Evolutionary conservation across 176 grass and related monocot species (phyloP), one percentile per base, ranked within the genome.

Genomic region (Oryza meridionalis): DNA sequence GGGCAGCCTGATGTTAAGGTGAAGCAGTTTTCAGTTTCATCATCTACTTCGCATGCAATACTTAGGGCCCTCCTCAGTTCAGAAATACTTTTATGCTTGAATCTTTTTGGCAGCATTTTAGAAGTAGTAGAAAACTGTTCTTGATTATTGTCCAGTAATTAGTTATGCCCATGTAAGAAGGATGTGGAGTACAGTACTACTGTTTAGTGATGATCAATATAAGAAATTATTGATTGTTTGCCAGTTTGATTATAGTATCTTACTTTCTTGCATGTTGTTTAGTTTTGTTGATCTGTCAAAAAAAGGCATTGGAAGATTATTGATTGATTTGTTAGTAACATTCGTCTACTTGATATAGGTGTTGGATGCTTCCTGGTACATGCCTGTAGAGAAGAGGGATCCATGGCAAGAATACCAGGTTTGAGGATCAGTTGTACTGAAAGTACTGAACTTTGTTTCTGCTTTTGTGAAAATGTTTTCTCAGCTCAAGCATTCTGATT

Each of bases 281-380:
- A 4, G 7, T 19, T 33, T 62, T 27, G 8, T 59, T 84, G 7
- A n/a, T 80, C n/a, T 63, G 5, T 21, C 12, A 40, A 40, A 40
- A 21, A 31, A 53, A 46, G 29, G 17, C 14, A 86, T 73, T 32
- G 26, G 9, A 29, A 7, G 12, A 4, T 16, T 49, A 10, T 1
- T 38, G 13, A 24, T 15, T 24, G 1, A 1, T 77, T 6, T 89
- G 15, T 70, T 17, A 49, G 66, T 77, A 46, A 80, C 21, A 71
- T 70, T 58, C 9, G 10, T 50, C 32, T 24, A 7, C 27, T 66
- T 40, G 4, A 40, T 73, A 87, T 81, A 98, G 96, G 80, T 98
- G 35, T 78, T 98, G 87, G 96, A 96, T 90, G 93, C 93, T 85
- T 98, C 96, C 24, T 96, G 93, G 96, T 92, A 98, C 85, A 92